Conservation (phyloP, 345 rosid genomes). For the Abelmoschus esculentus region DNA sequence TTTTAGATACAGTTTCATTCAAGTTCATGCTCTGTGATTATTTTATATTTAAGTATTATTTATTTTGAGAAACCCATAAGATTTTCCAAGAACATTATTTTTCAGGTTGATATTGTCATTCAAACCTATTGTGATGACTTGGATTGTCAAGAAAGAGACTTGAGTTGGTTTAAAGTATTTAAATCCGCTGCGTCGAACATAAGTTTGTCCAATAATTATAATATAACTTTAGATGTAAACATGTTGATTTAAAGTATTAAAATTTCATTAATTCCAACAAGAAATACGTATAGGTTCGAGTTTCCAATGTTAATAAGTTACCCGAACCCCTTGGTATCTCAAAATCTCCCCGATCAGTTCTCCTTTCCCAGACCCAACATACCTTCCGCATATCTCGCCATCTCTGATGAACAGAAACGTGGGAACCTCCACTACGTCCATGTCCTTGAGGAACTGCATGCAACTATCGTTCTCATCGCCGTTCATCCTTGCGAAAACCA, state of each 20-base stretch:
- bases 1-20: not conserved
- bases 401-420: constrained; percentile 76
- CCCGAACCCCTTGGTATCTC: constrained; percentile 82
- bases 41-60: not conserved
- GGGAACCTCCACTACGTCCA: constrained; percentile 80
- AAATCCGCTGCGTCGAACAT: not conserved
- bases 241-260: too few relatives aligned
- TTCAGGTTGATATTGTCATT: not conserved
- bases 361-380: constrained; percentile 89
- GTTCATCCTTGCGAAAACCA: constrained; percentile 78
- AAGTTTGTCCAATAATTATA: not conserved
- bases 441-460: constrained; percentile 74
- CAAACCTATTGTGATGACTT: not conserved
- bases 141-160: not conserved
- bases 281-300: too few relatives aligned
- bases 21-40: not conserved
- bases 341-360: constrained; percentile 90
- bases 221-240: too few relatives aligned
- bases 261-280: too few relatives aligned
- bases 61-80: not conserved
- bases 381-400: constrained; percentile 67
- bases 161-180: not conserved
- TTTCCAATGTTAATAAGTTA: constrained; percentile 28
- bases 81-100: not conserved
- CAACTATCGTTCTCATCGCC: constrained; percentile 93